These are phyloP conservation scores for Uromyces viciae-fabae DNA, from an alignment of 1,284 basidiomycete genomes.

Conservation along the genomic window DNA sequence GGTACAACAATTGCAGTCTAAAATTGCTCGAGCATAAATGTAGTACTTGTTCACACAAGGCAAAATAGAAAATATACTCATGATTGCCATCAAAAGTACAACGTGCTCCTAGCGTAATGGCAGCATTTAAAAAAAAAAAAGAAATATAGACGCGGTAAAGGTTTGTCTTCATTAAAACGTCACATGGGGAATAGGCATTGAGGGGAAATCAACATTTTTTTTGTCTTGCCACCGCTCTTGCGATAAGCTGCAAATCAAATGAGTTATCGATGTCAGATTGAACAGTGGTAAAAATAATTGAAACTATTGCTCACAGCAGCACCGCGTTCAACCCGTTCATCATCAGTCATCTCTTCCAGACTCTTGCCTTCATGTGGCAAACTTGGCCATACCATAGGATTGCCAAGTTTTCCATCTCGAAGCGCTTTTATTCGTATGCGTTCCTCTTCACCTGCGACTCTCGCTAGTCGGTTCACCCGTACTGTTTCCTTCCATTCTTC, in stretches of 20 bases:
- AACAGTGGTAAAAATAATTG: background rate
- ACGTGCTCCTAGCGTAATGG: too few relatives aligned
- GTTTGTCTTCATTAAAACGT: background rate
- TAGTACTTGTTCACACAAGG: background rate
- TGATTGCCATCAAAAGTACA: too few relatives aligned
- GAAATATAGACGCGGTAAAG: too few relatives aligned
- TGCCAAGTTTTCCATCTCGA: background rate
- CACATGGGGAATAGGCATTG: background rate
- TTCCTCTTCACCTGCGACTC: slow-evolving; percentile 23
- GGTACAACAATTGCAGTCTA: background rate
- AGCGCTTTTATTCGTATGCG: slow-evolving; percentile 17
- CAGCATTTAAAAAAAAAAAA: too few relatives aligned
- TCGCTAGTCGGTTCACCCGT: slow-evolving; percentile 24
- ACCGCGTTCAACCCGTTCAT: slow-evolving; percentile 49
- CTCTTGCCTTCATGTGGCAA: slow-evolving; percentile 49
- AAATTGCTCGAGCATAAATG: slow-evolving; percentile 2
- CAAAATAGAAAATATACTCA: background rate
- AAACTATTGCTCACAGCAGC: slow-evolving; percentile 45
- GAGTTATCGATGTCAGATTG: background rate
- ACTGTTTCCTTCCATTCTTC: slow-evolving; percentile 23
- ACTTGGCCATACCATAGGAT: background rate
- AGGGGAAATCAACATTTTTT: background rate
- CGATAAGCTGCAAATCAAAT: slow-evolving; percentile 19
- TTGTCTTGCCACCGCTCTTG: slow-evolving; percentile 31
- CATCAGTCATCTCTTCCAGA: slow-evolving; percentile 49